Base-by-base conservation (phyloP, 495 filamentous ascomycete genomes). In the Penicillium verhagenii region DNA sequence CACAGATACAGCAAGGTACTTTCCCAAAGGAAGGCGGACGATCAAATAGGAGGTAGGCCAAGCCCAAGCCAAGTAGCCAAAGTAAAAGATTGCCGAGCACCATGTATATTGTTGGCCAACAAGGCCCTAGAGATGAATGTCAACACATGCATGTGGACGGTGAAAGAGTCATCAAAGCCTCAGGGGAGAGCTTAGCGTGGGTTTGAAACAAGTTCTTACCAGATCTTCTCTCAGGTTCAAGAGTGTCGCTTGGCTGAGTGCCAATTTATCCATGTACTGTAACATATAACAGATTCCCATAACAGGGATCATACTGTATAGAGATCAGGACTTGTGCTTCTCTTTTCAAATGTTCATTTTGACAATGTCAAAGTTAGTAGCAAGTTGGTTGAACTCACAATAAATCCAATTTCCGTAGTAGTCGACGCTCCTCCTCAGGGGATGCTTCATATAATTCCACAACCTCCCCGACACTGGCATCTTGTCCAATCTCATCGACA, bases 191-290 rank as follows among this genome's bases (percentile, higher is more conserved):
- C n/a, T n/a, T n/a, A n/a, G n/a, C n/a, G n/a, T n/a, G n/a, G n/a
- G n/a, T n/a, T n/a, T n/a, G 3, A 33, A 23, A n/a, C 13, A 11
- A 20, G 6, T 6, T 40, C 55, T 35, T 64, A 71, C 61, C 57
- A 79, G 60, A 35, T 79, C 70, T 37, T 69, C 56, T 35, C 68
- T 57, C 25, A 79, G 56, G 18, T 78, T 76, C 67, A 83, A 80
- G 14, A 79, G 58, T 6, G 70, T 74, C 10, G 79, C 75, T 63
- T 83, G 82, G 40, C 78, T 81, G 1, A 84, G 63, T 2, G 81
- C 79, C 6, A 80, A 71, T 50, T 84, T 84, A 64, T 85, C 82
- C 60, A 85, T 78, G 55, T 77, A 83, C 48, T 82, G 79, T 39
- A 85, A 61, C 65, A 72, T 72, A 20, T 76, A 76, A 45, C 71